Percentiles rank a stretch among this genome's conserved stretches.
phyloP scores from a whole-genome alignment of 129 eudicot species.

The Helianthus tuberosus region DNA sequence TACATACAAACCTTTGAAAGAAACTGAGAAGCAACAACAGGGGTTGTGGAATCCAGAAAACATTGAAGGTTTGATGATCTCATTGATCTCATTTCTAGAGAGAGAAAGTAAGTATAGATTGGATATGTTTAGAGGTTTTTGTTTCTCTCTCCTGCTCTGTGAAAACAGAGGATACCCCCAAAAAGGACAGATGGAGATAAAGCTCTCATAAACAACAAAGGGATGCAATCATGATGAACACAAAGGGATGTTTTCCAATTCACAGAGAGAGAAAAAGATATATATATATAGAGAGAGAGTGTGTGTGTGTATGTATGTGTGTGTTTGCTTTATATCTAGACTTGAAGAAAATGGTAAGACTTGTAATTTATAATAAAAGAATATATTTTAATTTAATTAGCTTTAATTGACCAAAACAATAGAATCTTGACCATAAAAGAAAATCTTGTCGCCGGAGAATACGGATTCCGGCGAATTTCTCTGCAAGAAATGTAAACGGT shows the following conservation, averaged over 20 bases:
- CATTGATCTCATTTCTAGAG: conserved; percentile 45
- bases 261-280: conserved; percentile 21
- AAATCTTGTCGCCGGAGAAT: conserved; percentile 31
- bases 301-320: not conserved
- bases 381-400: not conserved
- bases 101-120: conserved; percentile 30
- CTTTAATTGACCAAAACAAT: conserved; percentile 19
- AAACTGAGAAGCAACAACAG: conserved; percentile 56
- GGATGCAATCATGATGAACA: not conserved
- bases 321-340: not conserved
- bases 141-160: conserved; percentile 34
- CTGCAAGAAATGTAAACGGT: not conserved
- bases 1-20: conserved; percentile 60
- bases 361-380: conserved; percentile 2
- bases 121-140: conserved; percentile 14
- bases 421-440: conserved; percentile 20
- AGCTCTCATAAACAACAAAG: not conserved
- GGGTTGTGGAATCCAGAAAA: conserved; percentile 72
- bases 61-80: conserved; percentile 61
- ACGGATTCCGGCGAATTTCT: not conserved
- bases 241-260: no score
- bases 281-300: conserved; percentile 13
- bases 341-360: conserved; percentile 20
- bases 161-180: conserved; percentile 13
- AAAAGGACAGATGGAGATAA: conserved; percentile 3